phyloP scores from a whole-genome alignment of 208 protist species.

The Strigomonas culicis region DNA sequence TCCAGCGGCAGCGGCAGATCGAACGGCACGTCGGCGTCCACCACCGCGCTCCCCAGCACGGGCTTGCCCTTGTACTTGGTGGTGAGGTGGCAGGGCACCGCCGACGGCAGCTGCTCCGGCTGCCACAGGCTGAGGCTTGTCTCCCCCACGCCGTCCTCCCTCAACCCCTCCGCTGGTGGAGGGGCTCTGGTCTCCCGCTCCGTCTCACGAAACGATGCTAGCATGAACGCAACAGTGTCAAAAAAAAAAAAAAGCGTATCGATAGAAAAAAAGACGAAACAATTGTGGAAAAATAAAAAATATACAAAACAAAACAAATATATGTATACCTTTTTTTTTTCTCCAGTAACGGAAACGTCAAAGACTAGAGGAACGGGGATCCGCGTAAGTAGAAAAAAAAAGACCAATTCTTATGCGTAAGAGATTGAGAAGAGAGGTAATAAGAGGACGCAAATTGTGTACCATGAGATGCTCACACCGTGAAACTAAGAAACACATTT shows the following conservation, averaged over 20 bases:
- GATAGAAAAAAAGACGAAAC: constrained; percentile 11
- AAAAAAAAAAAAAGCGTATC: constrained; percentile 8
- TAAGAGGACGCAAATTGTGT: too few species aligned
- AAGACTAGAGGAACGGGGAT: background rate
- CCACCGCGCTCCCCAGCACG: background rate
- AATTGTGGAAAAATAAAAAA: constrained; percentile 3
- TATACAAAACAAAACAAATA: constrained; percentile 17
- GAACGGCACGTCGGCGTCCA: constrained; percentile 1
- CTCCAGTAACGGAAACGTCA: too few species aligned
- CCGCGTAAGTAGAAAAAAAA: background rate
- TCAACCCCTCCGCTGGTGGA: background rate
- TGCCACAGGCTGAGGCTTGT: background rate
- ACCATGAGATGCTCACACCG: too few species aligned
- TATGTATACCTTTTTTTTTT: constrained; percentile 1
- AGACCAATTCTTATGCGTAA: background rate
- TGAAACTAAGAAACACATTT: background rate
- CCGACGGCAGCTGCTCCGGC: background rate
- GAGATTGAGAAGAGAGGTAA: background rate
- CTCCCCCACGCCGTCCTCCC: too few species aligned
- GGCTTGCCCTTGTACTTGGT: constrained; percentile 12
- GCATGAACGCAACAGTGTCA: background rate
- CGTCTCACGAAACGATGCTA: background rate
- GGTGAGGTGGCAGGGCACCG: constrained; percentile 3
- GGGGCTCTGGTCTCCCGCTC: background rate
- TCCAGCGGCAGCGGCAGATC: constrained; percentile 5